Evolutionary conservation across 2,329 filamentous ascomycete species (phyloP), one percentile per base, ranked within the genome.

Genomic region (Colletotrichum camelliae): DNA sequence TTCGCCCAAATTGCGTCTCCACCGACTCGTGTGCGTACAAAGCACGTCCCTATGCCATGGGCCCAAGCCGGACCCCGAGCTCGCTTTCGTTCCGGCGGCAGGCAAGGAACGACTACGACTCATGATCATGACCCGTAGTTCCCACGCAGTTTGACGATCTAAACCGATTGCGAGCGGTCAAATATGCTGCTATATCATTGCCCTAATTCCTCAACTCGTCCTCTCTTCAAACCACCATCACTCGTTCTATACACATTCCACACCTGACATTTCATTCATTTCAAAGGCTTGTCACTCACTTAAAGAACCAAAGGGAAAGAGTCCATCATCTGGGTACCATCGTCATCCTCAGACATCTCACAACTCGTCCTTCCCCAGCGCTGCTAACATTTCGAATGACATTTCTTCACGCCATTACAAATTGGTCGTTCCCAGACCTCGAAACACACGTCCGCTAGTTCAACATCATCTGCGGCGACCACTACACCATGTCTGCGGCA

Each of bases 201-300:
- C n/a, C n/a, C n/a, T n/a, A n/a, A n/a, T n/a, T n/a, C n/a, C n/a
- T n/a, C n/a, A n/a, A n/a, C n/a, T n/a, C n/a, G n/a, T 48, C 5
- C 39, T 48, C 39, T 48, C 18, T n/a, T 2, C 12, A 0, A 12
- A n/a, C 5, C 39, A 12, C 39, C 39, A 2, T 48, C 39, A 48
- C 18, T 7, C 39, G 3, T 43, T n/a, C 37, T 9, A 31, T 7
- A 7, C 24, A 43, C 18, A n/a, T 48, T 1, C 1, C 0, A 48
- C 1, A n/a, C 18, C 1, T 2, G 2, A 2, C 39, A 12, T n/a
- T 9, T 0, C 39, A 5, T 0, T 48, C 39, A 48, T n/a, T n/a
- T 18, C 39, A 48, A n/a, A 9, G 18, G 39, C n/a, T 48, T 0
- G 39, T 21, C 43, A 21, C n/a, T 1, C 31, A 0, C 43, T 4